Percentiles rank a stretch among this genome's conserved stretches.
phyloP scores from a whole-genome alignment of 2,329 filamentous ascomycete species.

The Huntiella bhutanensis region DNA sequence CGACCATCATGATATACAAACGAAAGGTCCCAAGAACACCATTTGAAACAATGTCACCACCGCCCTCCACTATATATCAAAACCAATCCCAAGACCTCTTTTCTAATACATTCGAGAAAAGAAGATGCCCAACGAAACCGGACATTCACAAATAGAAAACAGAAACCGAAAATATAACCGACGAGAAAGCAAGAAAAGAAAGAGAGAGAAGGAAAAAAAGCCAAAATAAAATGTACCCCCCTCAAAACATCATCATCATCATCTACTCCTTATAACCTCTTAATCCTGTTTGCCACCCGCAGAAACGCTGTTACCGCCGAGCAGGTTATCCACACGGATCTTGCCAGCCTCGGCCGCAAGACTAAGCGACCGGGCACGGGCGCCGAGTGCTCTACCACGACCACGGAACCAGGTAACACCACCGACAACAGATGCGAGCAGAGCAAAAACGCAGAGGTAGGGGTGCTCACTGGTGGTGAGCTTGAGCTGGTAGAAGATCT shows the following conservation, averaged over 20 bases:
- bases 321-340: constrained; percentile 3
- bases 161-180: constrained; percentile 5
- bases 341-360: constrained; percentile 10
- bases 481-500: constrained; percentile 49
- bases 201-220: constrained; percentile 3
- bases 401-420: constrained; percentile 29
- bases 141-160: constrained; percentile 7
- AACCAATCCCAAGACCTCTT: not conserved
- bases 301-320: not conserved
- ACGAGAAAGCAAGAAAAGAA: constrained; percentile 7
- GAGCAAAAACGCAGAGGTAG: constrained; percentile 34
- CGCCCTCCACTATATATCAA: not conserved
- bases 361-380: constrained; percentile 8
- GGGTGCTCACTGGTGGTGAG: constrained; percentile 40
- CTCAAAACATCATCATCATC: not conserved
- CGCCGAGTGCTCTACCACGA: constrained; percentile 16
- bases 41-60: no score
- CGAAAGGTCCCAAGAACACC: not conserved
- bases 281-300: constrained; percentile 10
- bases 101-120: not conserved
- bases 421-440: constrained; percentile 19
- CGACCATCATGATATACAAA: not conserved
- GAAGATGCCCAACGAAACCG: not conserved
- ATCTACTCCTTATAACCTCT: not conserved
- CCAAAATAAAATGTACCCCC: not conserved